Base-by-base conservation (phyloP, 352 stramenopile species). In the Phytopythium sindhum region DNA sequence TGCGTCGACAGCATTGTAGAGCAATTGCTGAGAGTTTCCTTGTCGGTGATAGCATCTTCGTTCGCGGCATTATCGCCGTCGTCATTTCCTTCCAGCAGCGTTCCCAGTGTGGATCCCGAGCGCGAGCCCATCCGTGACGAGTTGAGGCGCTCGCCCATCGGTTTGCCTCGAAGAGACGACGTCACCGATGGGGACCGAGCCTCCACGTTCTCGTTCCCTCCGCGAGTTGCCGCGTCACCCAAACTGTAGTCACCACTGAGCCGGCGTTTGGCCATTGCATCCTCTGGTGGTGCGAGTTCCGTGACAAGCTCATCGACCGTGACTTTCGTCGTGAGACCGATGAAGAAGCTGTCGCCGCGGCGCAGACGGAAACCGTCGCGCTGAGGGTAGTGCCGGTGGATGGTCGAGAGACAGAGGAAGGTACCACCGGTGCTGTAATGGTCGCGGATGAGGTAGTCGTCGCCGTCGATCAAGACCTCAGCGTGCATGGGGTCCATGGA, bases 361-460 rank as follows among this genome's bases (percentile, higher is more conserved):
- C 73, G 80, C 42, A 92, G 53, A 15, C 81, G 81, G 33, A 85
- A 92, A 1, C 84, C 84, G 50, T 92, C 80, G 31, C 84, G 78
- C 63, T 92, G 84, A 1, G 81, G 78, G 37, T 84, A 84, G 35
- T 90, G 81, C 1, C 84, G 78, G n/a, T 77, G 79, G 8, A 73
- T 81, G 10, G 84, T 92, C 15, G 66, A 82, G n/a, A 92, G 72
- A 47, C 84, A 92, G n/a, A 92, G 67, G 51, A 79, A 92, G 26
- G 81, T 87, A 3, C 81, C 81, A 2, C 60, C 74, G 23, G 67
- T 66, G 57, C 75, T 88, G 26, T 78, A 66, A 5, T 74, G 56
- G 44, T 92, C 84, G 21, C 68, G 73, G 0, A 92, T 29, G 45
- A 90, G 64, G 33, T 90, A 92, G 57, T 89, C 80, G 48, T 90